Conservation (phyloP, 768 basidiomycete species). For the Mycena rebaudengoi region DNA sequence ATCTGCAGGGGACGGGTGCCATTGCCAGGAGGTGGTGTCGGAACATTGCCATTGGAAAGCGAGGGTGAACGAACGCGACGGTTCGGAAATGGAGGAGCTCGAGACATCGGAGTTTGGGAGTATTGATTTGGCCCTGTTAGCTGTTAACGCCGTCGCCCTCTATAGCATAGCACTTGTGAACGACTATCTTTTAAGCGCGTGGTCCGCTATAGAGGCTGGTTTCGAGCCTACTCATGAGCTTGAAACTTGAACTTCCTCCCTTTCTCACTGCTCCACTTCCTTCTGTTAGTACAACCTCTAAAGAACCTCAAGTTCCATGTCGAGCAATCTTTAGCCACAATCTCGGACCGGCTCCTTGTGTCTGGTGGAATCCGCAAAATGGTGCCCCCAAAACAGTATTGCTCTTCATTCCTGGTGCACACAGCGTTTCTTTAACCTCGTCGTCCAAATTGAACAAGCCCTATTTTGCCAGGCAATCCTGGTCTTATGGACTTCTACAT, state of each 20-base stretch:
- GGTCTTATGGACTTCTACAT: conserved; percentile 75
- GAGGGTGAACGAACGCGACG: conserved; percentile 60
- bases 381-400: conserved; percentile 43
- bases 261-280: conserved; percentile 18
- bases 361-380: conserved; percentile 56
- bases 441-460: neutral
- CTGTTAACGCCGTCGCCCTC: no score
- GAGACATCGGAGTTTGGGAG: conserved; percentile 57
- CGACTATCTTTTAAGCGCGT: no score
- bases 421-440: neutral
- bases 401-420: conserved; percentile 59
- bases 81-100: conserved; percentile 63
- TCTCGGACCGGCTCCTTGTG: conserved; percentile 53
- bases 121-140: no score
- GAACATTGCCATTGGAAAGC: conserved; percentile 48
- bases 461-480: conserved; percentile 52
- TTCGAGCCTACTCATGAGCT: no score
- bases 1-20: conserved; percentile 65
- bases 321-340: conserved; percentile 45
- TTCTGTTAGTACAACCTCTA: neutral
- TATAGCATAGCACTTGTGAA: no score
- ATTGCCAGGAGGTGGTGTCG: conserved; percentile 45
- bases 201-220: no score
- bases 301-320: conserved; percentile 14
- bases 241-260: no score